Conservation (phyloP, 2,329 filamentous ascomycete species). For the Fusarium dlaminii region DNA sequence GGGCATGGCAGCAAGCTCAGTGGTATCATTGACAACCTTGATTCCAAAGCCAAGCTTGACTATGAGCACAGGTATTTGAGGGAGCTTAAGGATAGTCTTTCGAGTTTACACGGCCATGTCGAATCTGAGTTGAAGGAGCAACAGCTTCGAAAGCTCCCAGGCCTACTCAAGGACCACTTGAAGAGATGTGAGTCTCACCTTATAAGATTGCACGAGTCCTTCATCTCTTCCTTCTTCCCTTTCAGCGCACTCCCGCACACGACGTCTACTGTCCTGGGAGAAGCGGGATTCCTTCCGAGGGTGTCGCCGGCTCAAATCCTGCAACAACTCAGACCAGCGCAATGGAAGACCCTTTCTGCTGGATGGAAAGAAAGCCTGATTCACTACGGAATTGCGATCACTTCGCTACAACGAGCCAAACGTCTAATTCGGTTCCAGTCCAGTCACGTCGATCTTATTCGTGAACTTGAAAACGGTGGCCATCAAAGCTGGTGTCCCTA, state of each 20-base stretch:
- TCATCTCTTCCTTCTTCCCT: background rate
- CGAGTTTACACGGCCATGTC: background rate
- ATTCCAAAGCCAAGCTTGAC: background rate
- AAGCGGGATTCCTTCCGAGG: conserved; percentile 35
- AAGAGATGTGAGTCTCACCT: background rate
- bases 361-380: conserved; percentile 51
- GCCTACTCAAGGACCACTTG: background rate
- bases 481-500: conserved; percentile 65
- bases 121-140: background rate
- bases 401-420: conserved; percentile 53
- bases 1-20: background rate
- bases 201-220: background rate
- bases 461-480: conserved; percentile 60
- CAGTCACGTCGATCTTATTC: conserved; percentile 47
- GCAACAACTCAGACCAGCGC: conserved; percentile 41
- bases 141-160: background rate
- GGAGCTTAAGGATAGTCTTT: conserved; percentile 16
- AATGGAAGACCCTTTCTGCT: conserved; percentile 42
- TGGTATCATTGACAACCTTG: conserved; percentile 9
- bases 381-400: conserved; percentile 53
- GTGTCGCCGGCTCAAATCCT: conserved; percentile 49
- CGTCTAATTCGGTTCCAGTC: conserved; percentile 47
- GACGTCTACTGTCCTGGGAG: background rate
- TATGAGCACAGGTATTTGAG: conserved; percentile 23
- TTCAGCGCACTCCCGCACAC: accelerated